Evolutionary conservation across 805 yeast genomes (phyloP).

Genomic region (Wickerhamiella cacticola): DNA sequence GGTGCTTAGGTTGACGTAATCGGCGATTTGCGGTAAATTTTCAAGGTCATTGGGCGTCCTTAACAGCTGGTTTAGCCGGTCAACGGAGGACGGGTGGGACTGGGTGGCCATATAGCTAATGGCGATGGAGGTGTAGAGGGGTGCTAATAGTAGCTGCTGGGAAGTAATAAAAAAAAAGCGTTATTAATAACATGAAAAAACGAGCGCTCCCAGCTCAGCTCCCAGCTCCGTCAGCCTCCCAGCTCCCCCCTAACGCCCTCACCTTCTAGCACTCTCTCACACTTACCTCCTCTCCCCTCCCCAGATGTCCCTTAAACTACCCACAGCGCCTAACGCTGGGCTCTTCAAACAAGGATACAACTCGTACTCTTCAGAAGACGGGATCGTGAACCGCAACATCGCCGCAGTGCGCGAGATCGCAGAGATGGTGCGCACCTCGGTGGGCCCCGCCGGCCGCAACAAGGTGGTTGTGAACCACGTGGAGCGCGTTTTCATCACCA

Average conservation of each 20-base stretch:
- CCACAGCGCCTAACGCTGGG: conserved; percentile 86
- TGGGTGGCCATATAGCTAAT: neutral
- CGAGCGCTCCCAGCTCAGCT: too few relatives aligned
- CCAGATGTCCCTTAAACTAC: conserved; percentile 54
- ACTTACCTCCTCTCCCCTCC: too few relatives aligned
- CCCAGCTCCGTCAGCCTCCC: neutral
- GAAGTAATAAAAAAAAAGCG: too few relatives aligned
- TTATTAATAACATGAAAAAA: too few relatives aligned
- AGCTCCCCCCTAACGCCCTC: neutral
- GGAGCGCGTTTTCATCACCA: conserved; percentile 78
- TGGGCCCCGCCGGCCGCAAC: conserved; percentile 96
- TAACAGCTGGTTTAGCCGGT: neutral
- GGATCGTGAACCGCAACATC: conserved; percentile 85
- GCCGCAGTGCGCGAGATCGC: conserved; percentile 91
- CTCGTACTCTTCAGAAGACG: conserved; percentile 77
- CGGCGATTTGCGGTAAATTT: neutral
- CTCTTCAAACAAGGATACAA: conserved; percentile 93
- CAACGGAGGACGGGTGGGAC: neutral
- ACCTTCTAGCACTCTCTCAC: neutral
- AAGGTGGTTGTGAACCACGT: conserved; percentile 85
- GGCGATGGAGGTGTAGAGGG: neutral
- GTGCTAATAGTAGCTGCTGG: too few relatives aligned
- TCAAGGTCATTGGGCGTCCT: neutral
- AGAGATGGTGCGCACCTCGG: conserved; percentile 79
- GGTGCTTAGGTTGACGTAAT: neutral